Evolutionary conservation across 257 asterid species (phyloP).

Genomic region (Fraxinus americana): DNA sequence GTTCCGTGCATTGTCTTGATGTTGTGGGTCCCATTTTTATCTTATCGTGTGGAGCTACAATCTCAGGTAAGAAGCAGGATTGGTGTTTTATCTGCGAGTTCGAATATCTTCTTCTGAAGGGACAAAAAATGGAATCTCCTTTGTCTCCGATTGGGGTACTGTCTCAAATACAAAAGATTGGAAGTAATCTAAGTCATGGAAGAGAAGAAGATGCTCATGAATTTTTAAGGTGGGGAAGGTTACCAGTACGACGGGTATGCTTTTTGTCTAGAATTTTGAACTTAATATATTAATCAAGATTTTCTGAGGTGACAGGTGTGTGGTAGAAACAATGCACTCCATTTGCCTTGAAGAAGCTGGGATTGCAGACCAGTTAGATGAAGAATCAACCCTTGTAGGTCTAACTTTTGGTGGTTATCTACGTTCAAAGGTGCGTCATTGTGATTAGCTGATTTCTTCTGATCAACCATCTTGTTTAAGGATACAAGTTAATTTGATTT

Average conservation of each 20-base stretch:
- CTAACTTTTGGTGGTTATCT: constrained; percentile 67
- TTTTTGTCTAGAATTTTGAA: background rate
- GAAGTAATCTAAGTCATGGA: constrained; percentile 39
- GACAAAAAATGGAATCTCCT: constrained; percentile 41
- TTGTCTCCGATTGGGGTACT: constrained; percentile 55
- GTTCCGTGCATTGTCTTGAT: constrained; percentile 6
- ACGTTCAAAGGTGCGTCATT: constrained; percentile 54
- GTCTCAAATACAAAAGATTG: constrained; percentile 61
- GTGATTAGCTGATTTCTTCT: background rate
- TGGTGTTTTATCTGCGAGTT: constrained; percentile 61
- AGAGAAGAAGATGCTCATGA: constrained; percentile 80
- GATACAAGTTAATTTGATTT: constrained; percentile 23
- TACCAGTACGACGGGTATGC: background rate
- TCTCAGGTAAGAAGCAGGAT: constrained; percentile 52
- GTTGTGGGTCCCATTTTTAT: constrained; percentile 2
- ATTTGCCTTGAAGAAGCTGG: constrained; percentile 61
- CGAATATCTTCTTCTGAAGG: constrained; percentile 50
- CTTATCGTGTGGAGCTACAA: constrained; percentile 9
- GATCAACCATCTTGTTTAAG: background rate
- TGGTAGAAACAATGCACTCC: constrained; percentile 58
- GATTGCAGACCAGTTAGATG: constrained; percentile 40
- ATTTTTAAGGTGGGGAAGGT: constrained; percentile 51
- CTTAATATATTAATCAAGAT: constrained; percentile 13
- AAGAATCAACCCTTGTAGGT: constrained; percentile 61
- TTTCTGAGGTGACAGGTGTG: constrained; percentile 41